Evolutionary conservation across 805 yeast species (phyloP), one percentile per base, ranked within the genome.

Genomic region (Teunomyces aglyptinius): DNA sequence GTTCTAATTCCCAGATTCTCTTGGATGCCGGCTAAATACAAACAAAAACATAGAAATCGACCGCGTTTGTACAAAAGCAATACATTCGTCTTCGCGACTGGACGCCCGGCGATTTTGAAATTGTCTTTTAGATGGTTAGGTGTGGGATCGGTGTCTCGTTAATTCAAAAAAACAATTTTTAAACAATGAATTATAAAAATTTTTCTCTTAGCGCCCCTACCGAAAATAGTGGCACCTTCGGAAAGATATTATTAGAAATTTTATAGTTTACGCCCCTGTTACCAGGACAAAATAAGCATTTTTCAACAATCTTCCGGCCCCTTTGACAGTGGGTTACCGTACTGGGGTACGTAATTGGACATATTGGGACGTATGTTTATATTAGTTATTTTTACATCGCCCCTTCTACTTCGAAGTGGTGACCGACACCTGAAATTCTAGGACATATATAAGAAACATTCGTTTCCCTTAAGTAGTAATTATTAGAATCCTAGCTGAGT

Each of bases 211-310:
- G 33, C 33, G 33, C 33, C 33, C 33, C 33, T 31, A 31, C 33
- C 15, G 18, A 31, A 13, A 20, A 22, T 24, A 22, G 27, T 36
- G 28, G 28, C 28, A 36, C 28, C 16, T 19, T 13, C 27, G 28
- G 39, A n/a, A 11, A 26, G 22, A 12, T 36, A 36, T 36, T 36
- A n/a, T 18, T 36, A 36, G 39, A 36, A 36, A n/a, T 19, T n/a
- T 12, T 19, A 12, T n/a, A n/a, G 10, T 11, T n/a, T 12, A n/a
- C 13, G 33, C 39, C 39, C 28, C 39, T 22, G 13, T 26, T 36
- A 36, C 39, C 39, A n/a, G 39, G 39, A 36, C 39, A 36, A 22
- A 36, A 36, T 20, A 36, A 20, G 28, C 39, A 19, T 36, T 35
- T n/a, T 22, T 20, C n/a, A 19, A 19, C 24, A n/a, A 18, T 12